Evolutionary conservation across 768 basidiomycete species (phyloP).

Genomic region (Dendrothele bispora): DNA sequence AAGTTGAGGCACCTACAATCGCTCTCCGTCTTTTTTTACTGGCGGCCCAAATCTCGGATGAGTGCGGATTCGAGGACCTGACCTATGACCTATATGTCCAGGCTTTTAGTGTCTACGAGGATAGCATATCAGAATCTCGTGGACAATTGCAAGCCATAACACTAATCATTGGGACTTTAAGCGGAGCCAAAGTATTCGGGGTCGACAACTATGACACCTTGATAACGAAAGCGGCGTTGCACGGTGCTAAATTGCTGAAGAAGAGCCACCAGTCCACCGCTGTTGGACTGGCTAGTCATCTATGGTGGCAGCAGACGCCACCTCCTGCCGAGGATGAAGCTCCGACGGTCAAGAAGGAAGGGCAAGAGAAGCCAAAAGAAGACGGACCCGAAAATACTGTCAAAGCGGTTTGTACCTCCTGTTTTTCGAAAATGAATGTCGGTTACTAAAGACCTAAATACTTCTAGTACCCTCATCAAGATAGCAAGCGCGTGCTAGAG

Average conservation of each 20-base stretch:
- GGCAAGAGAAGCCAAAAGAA: slow-evolving; percentile 42
- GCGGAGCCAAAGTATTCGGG: slow-evolving; percentile 87
- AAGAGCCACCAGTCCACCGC: slow-evolving; percentile 98
- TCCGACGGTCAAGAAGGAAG: slow-evolving; percentile 28
- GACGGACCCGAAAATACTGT: slow-evolving; percentile 40
- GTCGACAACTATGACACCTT: slow-evolving; percentile 96
- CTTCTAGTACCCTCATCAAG: slow-evolving; percentile 77
- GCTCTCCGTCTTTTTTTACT: slow-evolving; percentile 94
- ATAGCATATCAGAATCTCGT: slow-evolving; percentile 92
- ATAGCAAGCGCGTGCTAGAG: slow-evolving; percentile 96
- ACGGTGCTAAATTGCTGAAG: slow-evolving; percentile 94
- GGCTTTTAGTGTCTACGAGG: slow-evolving; percentile 97
- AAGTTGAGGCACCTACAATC: slow-evolving; percentile 90
- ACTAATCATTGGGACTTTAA: slow-evolving; percentile 88
- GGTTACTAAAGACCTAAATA: no score
- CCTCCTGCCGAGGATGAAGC: slow-evolving; percentile 34
- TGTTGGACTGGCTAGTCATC: slow-evolving; percentile 90
- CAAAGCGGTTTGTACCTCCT: slow-evolving; percentile 55
- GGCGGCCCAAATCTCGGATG: slow-evolving; percentile 92
- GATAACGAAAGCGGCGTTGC: slow-evolving; percentile 97
- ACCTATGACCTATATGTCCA: slow-evolving; percentile 98
- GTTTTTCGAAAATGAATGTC: slow-evolving; percentile 1
- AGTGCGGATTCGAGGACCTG: slow-evolving; percentile 93
- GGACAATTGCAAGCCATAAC: slow-evolving; percentile 98
- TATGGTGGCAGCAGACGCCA: slow-evolving; percentile 94